A percentile compares a stretch with the other conserved stretches of the same genome.
Conservation (phyloP, 192 early-diverging fungal genomes). For the Obelidium mucronatum region DNA sequence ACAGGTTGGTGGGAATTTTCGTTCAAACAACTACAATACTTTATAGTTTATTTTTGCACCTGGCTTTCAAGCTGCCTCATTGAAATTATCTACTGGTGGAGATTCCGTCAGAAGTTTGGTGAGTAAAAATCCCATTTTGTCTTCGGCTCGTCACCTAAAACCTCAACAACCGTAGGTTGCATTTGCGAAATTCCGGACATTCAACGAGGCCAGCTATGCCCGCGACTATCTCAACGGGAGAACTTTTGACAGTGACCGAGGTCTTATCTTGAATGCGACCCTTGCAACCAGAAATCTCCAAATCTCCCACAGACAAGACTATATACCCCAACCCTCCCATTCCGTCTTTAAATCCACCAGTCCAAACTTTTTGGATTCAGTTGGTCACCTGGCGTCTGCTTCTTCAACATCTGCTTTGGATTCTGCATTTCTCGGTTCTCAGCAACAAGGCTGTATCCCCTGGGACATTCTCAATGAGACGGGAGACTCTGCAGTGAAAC, state of each 20-base stretch:
- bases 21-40: background rate
- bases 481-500: background rate
- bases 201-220: conserved; percentile 88
- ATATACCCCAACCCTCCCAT: background rate
- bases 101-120: conserved; percentile 9
- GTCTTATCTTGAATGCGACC: conserved; percentile 91
- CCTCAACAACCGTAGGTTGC: conserved; percentile 76
- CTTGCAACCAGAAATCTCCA: conserved; percentile 99
- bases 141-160: background rate
- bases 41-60: conserved; percentile 86
- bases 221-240: conserved; percentile 88
- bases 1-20: background rate
- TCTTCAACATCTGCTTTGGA: background rate
- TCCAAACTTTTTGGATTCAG: background rate
- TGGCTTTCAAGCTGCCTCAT: conserved; percentile 95
- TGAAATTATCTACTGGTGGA: conserved; percentile 83
- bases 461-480: background rate
- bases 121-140: background rate
- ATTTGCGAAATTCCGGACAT: conserved; percentile 95
- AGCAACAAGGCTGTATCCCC: background rate
- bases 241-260: conserved; percentile 91
- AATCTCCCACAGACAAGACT: conserved; percentile 56
- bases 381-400: background rate
- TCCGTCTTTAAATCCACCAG: background rate
- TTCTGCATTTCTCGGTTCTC: background rate